These are phyloP conservation scores for Pulicaria dysenterica DNA, from an alignment of 129 eudicot species.

Conservation along the genomic window DNA sequence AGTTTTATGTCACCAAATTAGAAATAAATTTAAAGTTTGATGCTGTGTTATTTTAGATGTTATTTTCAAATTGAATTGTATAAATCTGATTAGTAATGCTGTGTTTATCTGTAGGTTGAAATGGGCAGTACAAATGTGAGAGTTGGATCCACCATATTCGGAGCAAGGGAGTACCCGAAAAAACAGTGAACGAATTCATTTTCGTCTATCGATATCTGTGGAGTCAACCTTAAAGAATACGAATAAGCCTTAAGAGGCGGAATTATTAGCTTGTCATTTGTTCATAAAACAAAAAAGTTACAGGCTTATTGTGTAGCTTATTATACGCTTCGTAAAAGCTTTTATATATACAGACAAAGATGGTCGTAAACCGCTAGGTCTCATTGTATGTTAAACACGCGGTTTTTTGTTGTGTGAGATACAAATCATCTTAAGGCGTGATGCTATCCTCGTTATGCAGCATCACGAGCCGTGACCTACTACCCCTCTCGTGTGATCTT, in stretches of 20 bases:
- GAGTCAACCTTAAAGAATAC: constrained; percentile 2
- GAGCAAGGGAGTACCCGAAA: constrained; percentile 78
- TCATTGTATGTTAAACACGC: background rate
- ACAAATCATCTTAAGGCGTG: too few relatives aligned
- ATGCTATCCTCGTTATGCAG: too few relatives aligned
- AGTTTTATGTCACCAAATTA: too few relatives aligned
- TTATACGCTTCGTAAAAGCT: background rate
- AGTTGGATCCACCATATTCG: constrained; percentile 88
- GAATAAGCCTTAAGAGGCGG: constrained; percentile 11
- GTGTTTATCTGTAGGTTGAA: constrained; percentile 61
- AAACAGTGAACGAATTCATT: constrained; percentile 37
- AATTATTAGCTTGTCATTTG: background rate
- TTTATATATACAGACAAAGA: background rate
- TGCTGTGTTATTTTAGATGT: too few relatives aligned
- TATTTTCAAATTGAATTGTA: too few relatives aligned
- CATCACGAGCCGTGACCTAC: too few relatives aligned
- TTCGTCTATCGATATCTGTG: background rate
- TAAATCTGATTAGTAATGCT: background rate
- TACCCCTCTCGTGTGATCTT: too few relatives aligned
- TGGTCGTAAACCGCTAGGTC: background rate
- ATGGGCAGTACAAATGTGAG: constrained; percentile 95
- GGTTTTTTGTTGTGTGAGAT: too few relatives aligned
- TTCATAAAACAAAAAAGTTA: background rate
- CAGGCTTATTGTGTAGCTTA: background rate
- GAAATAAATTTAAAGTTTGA: too few relatives aligned